These are phyloP conservation scores for Solanum acaule DNA, from an alignment of 257 asterid genomes.

Conservation along the genomic window DNA sequence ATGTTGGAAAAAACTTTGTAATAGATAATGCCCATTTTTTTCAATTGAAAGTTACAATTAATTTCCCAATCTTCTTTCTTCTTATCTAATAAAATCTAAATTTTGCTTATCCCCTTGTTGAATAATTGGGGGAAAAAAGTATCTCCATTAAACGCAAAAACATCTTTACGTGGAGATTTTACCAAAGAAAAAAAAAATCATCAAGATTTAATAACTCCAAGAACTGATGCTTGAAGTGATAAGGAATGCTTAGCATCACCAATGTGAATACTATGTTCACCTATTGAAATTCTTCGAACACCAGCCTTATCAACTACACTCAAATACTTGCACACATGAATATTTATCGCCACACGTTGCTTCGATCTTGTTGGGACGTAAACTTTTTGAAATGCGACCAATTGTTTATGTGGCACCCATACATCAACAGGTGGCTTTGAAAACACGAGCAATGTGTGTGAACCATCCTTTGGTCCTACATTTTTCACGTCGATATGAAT, in stretches of 20 bases:
- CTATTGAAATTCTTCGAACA: slow-evolving; percentile 65
- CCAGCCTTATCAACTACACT: slow-evolving; percentile 79
- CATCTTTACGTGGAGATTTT: neutral
- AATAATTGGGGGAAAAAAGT: neutral
- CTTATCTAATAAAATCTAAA: neutral
- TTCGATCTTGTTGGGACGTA: slow-evolving; percentile 25
- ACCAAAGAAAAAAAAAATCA: neutral
- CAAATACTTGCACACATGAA: slow-evolving; percentile 62
- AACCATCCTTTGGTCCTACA: slow-evolving; percentile 42
- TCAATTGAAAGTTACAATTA: neutral
- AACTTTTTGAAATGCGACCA: slow-evolving; percentile 58
- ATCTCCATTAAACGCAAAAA: neutral
- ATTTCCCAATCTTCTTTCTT: neutral
- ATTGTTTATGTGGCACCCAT: slow-evolving; percentile 53
- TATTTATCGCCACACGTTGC: slow-evolving; percentile 21
- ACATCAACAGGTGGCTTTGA: slow-evolving; percentile 47
- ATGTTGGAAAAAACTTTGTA: no score
- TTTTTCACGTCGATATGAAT: slow-evolving; percentile 48
- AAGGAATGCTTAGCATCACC: slow-evolving; percentile 54
- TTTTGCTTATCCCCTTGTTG: neutral
- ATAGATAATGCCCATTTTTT: neutral
- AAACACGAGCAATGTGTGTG: slow-evolving; percentile 59
- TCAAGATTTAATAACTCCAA: slow-evolving; percentile 30
- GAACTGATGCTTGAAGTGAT: slow-evolving; percentile 39
- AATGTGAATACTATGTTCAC: slow-evolving; percentile 55